These are phyloP conservation scores for Halenospora varia DNA, from an alignment of 495 filamentous ascomycete species.

Conservation along the genomic window DNA sequence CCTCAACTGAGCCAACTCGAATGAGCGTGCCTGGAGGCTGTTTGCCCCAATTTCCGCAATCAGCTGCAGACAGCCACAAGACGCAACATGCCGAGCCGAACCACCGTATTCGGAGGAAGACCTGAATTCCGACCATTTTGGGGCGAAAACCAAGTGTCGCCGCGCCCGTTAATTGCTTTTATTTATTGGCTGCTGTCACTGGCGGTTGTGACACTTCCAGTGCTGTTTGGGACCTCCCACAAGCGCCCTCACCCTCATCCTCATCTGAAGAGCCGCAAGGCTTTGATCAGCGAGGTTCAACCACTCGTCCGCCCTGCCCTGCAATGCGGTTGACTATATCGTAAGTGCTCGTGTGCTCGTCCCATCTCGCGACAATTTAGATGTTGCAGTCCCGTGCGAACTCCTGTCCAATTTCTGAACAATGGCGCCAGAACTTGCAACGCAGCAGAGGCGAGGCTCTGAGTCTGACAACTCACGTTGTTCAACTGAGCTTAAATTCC, in stretches of 20 bases:
- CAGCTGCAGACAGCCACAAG: background rate
- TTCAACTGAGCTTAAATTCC: background rate
- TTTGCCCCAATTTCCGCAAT: background rate
- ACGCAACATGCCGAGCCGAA: background rate
- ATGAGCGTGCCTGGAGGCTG: no score
- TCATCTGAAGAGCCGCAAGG: background rate
- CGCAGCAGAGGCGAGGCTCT: background rate
- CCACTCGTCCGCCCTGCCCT: background rate
- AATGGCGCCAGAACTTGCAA: background rate
- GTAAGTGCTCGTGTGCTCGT: background rate
- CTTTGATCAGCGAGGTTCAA: background rate
- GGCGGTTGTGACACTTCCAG: background rate
- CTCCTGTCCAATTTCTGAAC: background rate
- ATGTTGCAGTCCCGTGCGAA: background rate
- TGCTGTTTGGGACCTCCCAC: background rate
- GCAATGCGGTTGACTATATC: background rate
- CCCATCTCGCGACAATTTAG: background rate
- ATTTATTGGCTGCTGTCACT: background rate
- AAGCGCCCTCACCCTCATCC: background rate
- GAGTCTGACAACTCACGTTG: background rate
- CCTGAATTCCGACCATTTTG: background rate
- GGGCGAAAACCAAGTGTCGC: background rate
- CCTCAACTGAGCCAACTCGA: no score
- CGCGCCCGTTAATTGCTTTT: background rate
- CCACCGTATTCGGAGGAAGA: background rate